These are phyloP conservation scores for Jatropha curcas DNA, from an alignment of 345 rosid genomes.

Conservation along the genomic window DNA sequence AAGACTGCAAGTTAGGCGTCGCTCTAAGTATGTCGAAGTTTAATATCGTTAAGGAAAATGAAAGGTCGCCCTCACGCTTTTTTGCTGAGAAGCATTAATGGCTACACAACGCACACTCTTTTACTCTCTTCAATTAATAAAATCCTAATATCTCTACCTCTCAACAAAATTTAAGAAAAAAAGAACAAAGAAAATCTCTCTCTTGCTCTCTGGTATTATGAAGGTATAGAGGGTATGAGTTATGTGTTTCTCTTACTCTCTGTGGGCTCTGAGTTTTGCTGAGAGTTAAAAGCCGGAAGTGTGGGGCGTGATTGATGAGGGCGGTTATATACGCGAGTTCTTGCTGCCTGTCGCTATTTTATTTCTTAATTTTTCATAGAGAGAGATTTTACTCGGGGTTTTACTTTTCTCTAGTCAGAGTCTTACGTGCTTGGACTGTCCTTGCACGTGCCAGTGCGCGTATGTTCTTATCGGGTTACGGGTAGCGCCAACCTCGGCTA, in stretches of 20 bases:
- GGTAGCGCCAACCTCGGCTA: constrained; percentile 58
- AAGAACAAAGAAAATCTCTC: no score
- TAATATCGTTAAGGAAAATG: constrained; percentile 8
- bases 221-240: no score
- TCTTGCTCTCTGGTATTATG: no score
- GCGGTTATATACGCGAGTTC: constrained; percentile 24
- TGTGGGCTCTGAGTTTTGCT: constrained; percentile 13
- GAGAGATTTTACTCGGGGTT: neutral
- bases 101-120: constrained; percentile 13
- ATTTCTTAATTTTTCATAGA: neutral
- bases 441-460: constrained; percentile 60
- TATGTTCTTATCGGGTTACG: constrained; percentile 42
- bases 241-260: constrained; percentile 10
- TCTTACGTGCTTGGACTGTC: constrained; percentile 37
- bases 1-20: neutral
- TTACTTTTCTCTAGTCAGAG: constrained; percentile 10
- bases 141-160: neutral
- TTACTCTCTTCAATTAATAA: constrained; percentile 7
- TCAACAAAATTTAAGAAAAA: no score
- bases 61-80: constrained; percentile 24
- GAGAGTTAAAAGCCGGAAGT: constrained; percentile 25
- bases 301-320: constrained; percentile 6
- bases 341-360: neutral
- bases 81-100: constrained; percentile 39
- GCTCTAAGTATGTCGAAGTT: neutral